Conservation (phyloP, 306 rosid species). For the Cyamopsis tetragonoloba region DNA sequence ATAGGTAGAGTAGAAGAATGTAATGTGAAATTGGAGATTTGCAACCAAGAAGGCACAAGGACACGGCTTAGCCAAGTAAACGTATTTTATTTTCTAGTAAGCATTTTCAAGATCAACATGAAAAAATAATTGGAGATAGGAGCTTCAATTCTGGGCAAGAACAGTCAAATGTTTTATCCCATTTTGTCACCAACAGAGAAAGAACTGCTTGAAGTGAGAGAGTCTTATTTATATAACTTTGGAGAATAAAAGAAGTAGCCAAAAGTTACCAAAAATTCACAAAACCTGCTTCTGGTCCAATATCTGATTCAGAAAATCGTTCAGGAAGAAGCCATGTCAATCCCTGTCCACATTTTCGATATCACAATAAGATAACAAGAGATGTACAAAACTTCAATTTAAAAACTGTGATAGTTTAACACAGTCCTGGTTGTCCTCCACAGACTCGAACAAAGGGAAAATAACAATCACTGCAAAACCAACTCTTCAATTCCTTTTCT, state of each 20-base stretch:
- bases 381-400: background rate
- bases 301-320: slow-evolving; percentile 91
- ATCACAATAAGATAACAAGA: slow-evolving; percentile 28
- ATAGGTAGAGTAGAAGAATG: background rate
- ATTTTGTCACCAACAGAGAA: slow-evolving; percentile 6
- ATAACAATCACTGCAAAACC: background rate
- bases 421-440: background rate
- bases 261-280: slow-evolving; percentile 85
- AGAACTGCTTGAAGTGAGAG: background rate
- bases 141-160: background rate
- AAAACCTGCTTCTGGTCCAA: slow-evolving; percentile 99
- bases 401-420: slow-evolving; percentile 10
- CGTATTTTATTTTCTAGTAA: background rate
- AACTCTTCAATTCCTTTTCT: background rate
- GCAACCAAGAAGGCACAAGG: background rate
- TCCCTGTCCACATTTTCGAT: slow-evolving; percentile 61
- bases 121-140: background rate
- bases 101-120: background rate
- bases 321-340: slow-evolving; percentile 97
- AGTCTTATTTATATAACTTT: slow-evolving; percentile 12
- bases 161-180: background rate
- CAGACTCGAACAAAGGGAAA: background rate
- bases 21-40: background rate
- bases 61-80: background rate
- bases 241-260: slow-evolving; percentile 49